phyloP scores from a whole-genome alignment of 331 rosid genomes.

The Cucumis variabilis region DNA sequence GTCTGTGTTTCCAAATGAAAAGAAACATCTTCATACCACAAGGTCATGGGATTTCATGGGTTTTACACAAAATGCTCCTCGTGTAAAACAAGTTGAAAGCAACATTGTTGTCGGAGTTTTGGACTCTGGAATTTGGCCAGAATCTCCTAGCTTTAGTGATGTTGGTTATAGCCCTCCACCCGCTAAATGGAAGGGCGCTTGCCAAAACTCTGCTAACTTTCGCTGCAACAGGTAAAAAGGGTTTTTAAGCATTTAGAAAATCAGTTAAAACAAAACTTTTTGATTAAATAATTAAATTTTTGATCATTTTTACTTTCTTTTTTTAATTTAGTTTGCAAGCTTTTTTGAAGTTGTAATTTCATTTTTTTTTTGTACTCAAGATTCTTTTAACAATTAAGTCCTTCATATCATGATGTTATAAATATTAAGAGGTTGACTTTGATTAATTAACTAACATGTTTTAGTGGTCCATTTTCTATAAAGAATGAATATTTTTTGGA shows the following conservation, averaged over 20 bases:
- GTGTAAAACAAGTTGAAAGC: background rate
- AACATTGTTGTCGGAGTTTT: slow-evolving; percentile 40
- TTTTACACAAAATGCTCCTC: background rate
- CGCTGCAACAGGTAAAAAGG: slow-evolving; percentile 43
- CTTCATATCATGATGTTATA: background rate
- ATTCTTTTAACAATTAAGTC: background rate
- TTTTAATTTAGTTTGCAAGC: too few species aligned
- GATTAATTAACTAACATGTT: background rate
- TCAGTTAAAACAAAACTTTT: background rate
- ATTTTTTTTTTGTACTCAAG: too few species aligned
- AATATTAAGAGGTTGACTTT: background rate
- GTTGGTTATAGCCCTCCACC: slow-evolving; percentile 52
- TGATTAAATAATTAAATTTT: background rate
- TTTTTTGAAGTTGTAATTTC: too few species aligned
- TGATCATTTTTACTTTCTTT: background rate
- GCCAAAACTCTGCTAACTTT: slow-evolving; percentile 30
- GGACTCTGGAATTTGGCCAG: slow-evolving; percentile 48
- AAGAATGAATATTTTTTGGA: background rate
- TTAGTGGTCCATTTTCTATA: background rate
- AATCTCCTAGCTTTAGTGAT: slow-evolving; percentile 46
- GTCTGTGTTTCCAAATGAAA: slow-evolving; percentile 45
- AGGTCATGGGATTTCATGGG: slow-evolving; percentile 51
- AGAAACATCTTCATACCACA: slow-evolving; percentile 40
- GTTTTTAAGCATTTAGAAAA: too few species aligned
- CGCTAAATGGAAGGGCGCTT: slow-evolving; percentile 49